Percentiles rank a stretch among this genome's conserved stretches.
Conservation (phyloP, 2,329 filamentous ascomycete genomes). For the Myriosclerotinia duriaeana region DNA sequence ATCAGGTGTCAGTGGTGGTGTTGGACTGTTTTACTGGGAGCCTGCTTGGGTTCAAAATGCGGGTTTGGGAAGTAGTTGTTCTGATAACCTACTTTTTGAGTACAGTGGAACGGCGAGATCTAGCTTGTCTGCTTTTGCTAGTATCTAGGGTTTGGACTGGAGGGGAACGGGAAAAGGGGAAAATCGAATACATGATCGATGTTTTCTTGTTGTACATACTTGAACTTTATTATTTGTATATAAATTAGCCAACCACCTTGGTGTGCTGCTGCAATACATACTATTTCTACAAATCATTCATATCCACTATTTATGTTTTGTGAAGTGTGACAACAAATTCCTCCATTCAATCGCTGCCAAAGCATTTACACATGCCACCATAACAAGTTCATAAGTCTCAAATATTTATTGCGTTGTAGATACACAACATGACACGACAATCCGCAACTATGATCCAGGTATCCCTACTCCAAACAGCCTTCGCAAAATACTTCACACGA, state of each 20-base stretch:
- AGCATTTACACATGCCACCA: background rate
- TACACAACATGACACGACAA: background rate
- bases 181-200: background rate
- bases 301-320: background rate
- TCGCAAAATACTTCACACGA: background rate
- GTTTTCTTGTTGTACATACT: background rate
- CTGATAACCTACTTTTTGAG: conserved; percentile 62
- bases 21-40: conserved; percentile 72
- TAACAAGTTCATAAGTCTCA: background rate
- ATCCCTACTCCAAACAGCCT: conserved; percentile 6
- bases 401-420: background rate
- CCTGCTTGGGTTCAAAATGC: conserved; percentile 69
- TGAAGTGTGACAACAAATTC: background rate
- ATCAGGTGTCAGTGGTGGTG: conserved; percentile 51
- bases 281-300: background rate
- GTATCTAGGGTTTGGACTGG: conserved; percentile 10
- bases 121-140: conserved; percentile 55
- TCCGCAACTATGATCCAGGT: background rate
- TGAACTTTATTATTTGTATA: background rate
- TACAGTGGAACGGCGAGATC: conserved; percentile 54
- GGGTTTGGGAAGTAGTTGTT: conserved; percentile 62
- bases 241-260: background rate
- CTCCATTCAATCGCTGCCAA: background rate
- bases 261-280: background rate
- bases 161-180: background rate